Percentiles rank a stretch among this genome's conserved stretches.
Conservation (phyloP, 2,329 filamentous ascomycete genomes). For the Arthrobotrys pseudoclavata region DNA sequence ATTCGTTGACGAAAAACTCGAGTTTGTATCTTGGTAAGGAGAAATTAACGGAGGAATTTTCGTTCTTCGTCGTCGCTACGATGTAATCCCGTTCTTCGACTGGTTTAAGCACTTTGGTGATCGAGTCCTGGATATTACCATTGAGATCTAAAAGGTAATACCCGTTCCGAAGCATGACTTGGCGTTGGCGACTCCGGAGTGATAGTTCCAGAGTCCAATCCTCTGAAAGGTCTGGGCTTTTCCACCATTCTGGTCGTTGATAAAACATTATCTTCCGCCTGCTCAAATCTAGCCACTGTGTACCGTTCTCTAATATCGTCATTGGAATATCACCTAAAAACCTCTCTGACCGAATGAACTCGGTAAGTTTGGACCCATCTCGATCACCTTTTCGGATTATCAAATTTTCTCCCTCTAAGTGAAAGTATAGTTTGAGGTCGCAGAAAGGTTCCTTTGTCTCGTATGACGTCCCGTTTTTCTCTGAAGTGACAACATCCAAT, state of each 20-base stretch:
- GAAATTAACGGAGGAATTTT: slow-evolving; percentile 62
- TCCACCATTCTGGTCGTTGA: slow-evolving; percentile 21
- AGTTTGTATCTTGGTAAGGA: slow-evolving; percentile 70
- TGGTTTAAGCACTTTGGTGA: not conserved
- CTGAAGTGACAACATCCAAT: slow-evolving; percentile 65
- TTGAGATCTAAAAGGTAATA: slow-evolving; percentile 17
- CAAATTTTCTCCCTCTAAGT: slow-evolving; percentile 4
- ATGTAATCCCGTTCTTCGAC: slow-evolving; percentile 16
- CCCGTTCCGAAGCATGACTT: not conserved
- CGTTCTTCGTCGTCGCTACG: not conserved
- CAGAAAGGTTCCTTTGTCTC: slow-evolving; percentile 63
- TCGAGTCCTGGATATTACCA: not conserved
- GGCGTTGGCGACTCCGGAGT: not conserved
- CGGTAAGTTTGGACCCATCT: not conserved
- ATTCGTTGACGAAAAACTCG: slow-evolving; percentile 67
- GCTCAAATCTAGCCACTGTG: slow-evolving; percentile 43
- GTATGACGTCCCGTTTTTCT: slow-evolving; percentile 65
- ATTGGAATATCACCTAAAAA: slow-evolving; percentile 25
- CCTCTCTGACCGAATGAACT: slow-evolving; percentile 21
- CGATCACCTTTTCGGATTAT: slow-evolving; percentile 18
- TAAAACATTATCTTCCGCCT: slow-evolving; percentile 1
- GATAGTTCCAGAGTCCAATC: slow-evolving; percentile 26
- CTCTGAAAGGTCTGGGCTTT: not conserved
- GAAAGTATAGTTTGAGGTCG: slow-evolving; percentile 53
- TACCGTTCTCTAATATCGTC: slow-evolving; percentile 8